Percentiles rank a stretch among this genome's conserved stretches.
phyloP scores from a whole-genome alignment of 257 asterid genomes.

The Solanum virginianum region DNA sequence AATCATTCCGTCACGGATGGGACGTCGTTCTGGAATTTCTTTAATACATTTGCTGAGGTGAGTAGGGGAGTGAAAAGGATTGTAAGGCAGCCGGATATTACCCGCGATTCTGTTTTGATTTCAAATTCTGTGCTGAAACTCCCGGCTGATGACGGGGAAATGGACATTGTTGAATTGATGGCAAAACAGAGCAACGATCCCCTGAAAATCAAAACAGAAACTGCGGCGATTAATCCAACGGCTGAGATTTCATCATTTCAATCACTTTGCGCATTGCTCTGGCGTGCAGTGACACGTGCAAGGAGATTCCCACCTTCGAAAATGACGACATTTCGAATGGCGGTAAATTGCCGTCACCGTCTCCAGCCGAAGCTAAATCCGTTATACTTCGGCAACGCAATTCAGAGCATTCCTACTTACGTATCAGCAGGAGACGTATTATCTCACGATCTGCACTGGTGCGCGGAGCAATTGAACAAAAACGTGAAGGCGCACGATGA shows the following conservation, averaged over 20 bases:
- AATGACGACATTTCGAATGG: slow-evolving; percentile 51
- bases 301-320: slow-evolving; percentile 24
- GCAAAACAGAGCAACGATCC: slow-evolving; percentile 54
- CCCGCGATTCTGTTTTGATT: slow-evolving; percentile 32
- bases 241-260: slow-evolving; percentile 54
- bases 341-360: slow-evolving; percentile 52
- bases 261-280: slow-evolving; percentile 36
- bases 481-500: slow-evolving; percentile 15
- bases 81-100: slow-evolving; percentile 22
- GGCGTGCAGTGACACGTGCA: slow-evolving; percentile 54
- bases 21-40: slow-evolving; percentile 58
- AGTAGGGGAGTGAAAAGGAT: slow-evolving; percentile 30
- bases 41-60: slow-evolving; percentile 49
- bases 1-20: slow-evolving; percentile 38
- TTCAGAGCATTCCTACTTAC: slow-evolving; percentile 23
- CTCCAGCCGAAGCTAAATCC: slow-evolving; percentile 45
- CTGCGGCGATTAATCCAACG: neutral
- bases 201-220: slow-evolving; percentile 6
- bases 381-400: slow-evolving; percentile 30
- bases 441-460: slow-evolving; percentile 18
- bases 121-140: slow-evolving; percentile 42
- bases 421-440: slow-evolving; percentile 21
- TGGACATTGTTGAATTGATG: slow-evolving; percentile 41
- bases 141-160: slow-evolving; percentile 28
- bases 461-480: slow-evolving; percentile 25